Evolutionary conservation across 1,284 basidiomycete genomes (phyloP), one percentile per base, ranked within the genome.

Genomic region (Xerocomus tenax): DNA sequence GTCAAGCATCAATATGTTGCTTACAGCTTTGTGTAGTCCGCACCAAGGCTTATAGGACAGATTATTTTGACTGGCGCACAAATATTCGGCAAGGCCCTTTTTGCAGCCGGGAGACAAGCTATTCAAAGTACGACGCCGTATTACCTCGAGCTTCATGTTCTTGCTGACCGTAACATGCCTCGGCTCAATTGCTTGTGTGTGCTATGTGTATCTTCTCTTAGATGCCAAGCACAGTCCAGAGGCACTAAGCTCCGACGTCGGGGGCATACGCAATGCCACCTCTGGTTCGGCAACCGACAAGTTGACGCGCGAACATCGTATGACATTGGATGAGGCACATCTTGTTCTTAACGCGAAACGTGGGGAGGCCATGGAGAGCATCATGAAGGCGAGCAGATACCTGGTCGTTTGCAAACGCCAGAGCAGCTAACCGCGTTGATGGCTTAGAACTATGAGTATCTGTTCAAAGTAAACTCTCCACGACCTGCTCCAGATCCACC

Each of bases 241-340:
- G 54, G 78, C 69, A 8, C 63, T 77, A 21, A 77, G 79, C 19
- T 71, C 74, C 46, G 87, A 89, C 54, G 79, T 76, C 45, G 77
- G 78, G 15, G 87, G 87, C 42, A 77, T 90, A 15, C 79, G 81
- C 51, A 75, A 84, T 55, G 84, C 89, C 10, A 87, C 74, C 13
- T 83, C 86, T 36, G 79, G 81, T 49, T 87, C 84, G 34, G 57
- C 74, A 16, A 84, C 86, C 13, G 88, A 92, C 74, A 78, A 77
- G 58, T 69, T 92, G 46, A 89, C 89, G 48, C 77, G 87, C 54
- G 79, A 88, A 57, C 85, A 94, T 63, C 81, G 86, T 41, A 96
- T 99, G 94, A 93, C 91, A 19, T 64, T 96, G 57, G 95, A 98
- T 58, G 96, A 98, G 72, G 96, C 96, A 21, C 85, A 87, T 60